A percentile compares a stretch with the other conserved stretches of the same genome.
Evolutionary conservation across 345 rosid species (phyloP).

Genomic region (Alliaria petiolata): DNA sequence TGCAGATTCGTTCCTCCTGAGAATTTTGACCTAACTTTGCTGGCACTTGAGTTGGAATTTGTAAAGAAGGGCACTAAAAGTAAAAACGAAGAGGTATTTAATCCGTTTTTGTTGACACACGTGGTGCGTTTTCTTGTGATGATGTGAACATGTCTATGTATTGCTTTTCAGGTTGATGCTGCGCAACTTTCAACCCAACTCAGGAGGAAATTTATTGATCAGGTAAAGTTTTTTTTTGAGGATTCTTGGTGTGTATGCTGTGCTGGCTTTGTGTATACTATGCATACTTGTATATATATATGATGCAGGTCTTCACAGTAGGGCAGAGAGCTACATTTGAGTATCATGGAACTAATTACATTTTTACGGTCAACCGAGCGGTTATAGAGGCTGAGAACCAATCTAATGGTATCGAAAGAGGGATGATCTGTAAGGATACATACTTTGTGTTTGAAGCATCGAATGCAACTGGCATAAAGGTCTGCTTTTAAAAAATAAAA

Average conservation of each 20-base stretch:
- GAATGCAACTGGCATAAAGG: constrained; percentile 80
- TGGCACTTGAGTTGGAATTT: constrained; percentile 71
- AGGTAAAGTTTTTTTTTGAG: constrained; percentile 36
- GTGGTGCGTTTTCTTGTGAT: no score
- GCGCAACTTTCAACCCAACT: constrained; percentile 55
- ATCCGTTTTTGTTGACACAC: no score
- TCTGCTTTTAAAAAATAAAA: no score
- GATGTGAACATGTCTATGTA: no score
- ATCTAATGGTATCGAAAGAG: constrained; percentile 53
- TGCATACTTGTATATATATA: constrained; percentile 6
- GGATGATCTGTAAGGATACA: constrained; percentile 60
- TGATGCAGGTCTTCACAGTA: constrained; percentile 67
- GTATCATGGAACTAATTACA: constrained; percentile 75
- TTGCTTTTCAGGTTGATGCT: constrained; percentile 39
- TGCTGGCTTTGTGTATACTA: no score
- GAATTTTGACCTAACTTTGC: constrained; percentile 58
- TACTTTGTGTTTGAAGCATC: constrained; percentile 74
- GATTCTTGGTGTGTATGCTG: no score
- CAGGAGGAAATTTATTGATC: constrained; percentile 54
- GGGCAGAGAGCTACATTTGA: constrained; percentile 77
- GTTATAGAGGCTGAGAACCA: constrained; percentile 46
- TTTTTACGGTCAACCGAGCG: constrained; percentile 67
- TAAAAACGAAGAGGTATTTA: constrained; percentile 56
- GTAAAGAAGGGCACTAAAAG: constrained; percentile 69
- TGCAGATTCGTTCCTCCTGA: constrained; percentile 70